Evolutionary conservation across 495 filamentous ascomycete genomes (phyloP), one percentile per base, ranked within the genome.

Genomic region (Trypethelium eluteriae): DNA sequence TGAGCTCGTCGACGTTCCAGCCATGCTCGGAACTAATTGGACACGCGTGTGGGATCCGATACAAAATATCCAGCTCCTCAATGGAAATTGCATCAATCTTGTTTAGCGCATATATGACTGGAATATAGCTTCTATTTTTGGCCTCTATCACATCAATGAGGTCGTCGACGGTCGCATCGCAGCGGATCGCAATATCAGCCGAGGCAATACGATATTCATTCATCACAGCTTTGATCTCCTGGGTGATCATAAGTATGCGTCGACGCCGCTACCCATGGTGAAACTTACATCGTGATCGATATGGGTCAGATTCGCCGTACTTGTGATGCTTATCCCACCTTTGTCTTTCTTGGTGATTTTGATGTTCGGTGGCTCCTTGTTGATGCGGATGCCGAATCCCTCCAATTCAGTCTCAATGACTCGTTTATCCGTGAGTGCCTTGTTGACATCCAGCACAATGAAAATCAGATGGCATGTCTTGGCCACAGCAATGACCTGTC

Each of bases 321-420:
- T 93, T 9, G 92, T 96, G 74, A 98, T 95, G 71, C 87, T 90
- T 72, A 98, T 84, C 34, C 94, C 94, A 71, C 94, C 94, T 81
- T 97, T 98, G 77, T 98, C 95, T 81, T 98, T 98, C 84, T 98
- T 98, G 81, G 88, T 93, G 81, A 98, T 97, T 18, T 91, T 86
- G 73, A 98, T 98, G 76, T 98, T 98, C 38, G 95, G 94, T 39
- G 94, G 94, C 70, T 86, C 78, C 81, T 98, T 98, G 82, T 98
- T 98, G 80, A 98, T 93, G 68, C 94, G 85, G 75, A 98, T 98
- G 62, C 94, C 94, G 70, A 98, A 98, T 38, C 94, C 93, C 74
- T 98, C 94, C 75, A 98, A 79, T 80, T 98, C 94, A n/a, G 84
- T 83, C 79, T 98, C 94, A 73, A 98, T 98, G 63, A 98, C 84